Conservation (phyloP, 495 filamentous ascomycete genomes). For the Aspergillus sclerotiicarbonarius region DNA sequence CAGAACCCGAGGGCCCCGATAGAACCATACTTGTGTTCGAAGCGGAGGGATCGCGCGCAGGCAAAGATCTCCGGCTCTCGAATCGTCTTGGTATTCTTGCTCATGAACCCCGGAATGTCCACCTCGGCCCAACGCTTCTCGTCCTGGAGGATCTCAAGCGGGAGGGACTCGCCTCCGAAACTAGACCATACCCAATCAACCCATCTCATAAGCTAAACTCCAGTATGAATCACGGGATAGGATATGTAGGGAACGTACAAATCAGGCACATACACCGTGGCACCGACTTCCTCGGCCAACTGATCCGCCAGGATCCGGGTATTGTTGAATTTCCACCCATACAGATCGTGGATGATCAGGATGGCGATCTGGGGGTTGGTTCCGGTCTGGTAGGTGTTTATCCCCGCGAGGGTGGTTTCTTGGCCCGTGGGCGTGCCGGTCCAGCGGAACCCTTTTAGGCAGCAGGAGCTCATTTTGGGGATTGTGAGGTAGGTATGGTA, state of each 20-base stretch:
- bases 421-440: slow-evolving; percentile 42
- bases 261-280: slow-evolving; percentile 51
- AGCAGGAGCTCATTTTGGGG: slow-evolving; percentile 25
- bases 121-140: no score
- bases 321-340: slow-evolving; percentile 51
- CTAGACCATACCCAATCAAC: no score
- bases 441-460: slow-evolving; percentile 44
- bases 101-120: slow-evolving; percentile 37
- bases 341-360: slow-evolving; percentile 47
- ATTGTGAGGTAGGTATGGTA: not conserved
- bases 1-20: slow-evolving; percentile 60
- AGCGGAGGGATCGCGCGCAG: slow-evolving; percentile 44
- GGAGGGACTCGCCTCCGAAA: slow-evolving; percentile 36
- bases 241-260: slow-evolving; percentile 24
- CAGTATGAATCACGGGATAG: no score
- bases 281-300: slow-evolving; percentile 46
- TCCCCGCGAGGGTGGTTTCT: slow-evolving; percentile 31
- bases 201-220: no score
- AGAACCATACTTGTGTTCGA: slow-evolving; percentile 29
- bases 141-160: slow-evolving; percentile 34
- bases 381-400: slow-evolving; percentile 42
- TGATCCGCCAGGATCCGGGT: slow-evolving; percentile 48
- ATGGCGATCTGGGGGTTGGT: slow-evolving; percentile 36
- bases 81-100: slow-evolving; percentile 39
- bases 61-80: slow-evolving; percentile 55